Evolutionary conservation across 2,329 filamentous ascomycete species (phyloP), one percentile per base, ranked within the genome.

Genomic region (Trichoderma sp.): DNA sequence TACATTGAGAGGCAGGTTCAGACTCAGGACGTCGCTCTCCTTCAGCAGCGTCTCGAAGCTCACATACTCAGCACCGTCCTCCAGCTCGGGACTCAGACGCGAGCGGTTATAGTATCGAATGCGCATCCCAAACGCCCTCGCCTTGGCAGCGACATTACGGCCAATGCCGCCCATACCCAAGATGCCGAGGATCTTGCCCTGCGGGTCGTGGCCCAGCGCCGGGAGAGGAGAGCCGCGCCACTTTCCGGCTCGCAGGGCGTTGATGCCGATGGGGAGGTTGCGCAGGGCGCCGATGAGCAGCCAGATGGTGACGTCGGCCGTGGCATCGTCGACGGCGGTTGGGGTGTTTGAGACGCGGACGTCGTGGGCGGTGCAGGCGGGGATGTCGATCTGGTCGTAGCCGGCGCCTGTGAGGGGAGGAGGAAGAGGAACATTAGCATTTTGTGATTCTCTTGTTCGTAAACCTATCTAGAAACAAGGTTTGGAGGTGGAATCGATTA

Each of bases 81-180:
- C 83, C 60, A 85, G 69, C 67, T 89, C 87, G 1, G 84, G 81
- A 19, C 79, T 80, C 71, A 95, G 78, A 72, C 82, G 78, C 1
- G 80, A 85, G 8, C 92, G 87, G 76, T 95, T 95, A 74, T 93
- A 84, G 74, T 96, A 95, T 58, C 89, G 84, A 13, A 92, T 84
- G 52, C 79, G 84, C 90, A 95, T 93, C 12, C 89, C 91, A 75
- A 96, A 94, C 0, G 84, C 90, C 64, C 86, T 83, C 3, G 89
- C 90, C 78, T 93, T 93, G 76, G 82, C 86, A 75, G 90, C 92
- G 73, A 95, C 79, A 74, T 93, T 92, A 39, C 90, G 83, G 0
- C 93, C 92, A 69, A 96, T 95, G 2, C 92, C 92, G 22, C 92
- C 92, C 92, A 95, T 94, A 7, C 92, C 92, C 48, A 96, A 77